Evolutionary conservation across 352 stramenopile genomes (phyloP), one percentile per base, ranked within the genome.

Genomic region (Plasmopara muralis): DNA sequence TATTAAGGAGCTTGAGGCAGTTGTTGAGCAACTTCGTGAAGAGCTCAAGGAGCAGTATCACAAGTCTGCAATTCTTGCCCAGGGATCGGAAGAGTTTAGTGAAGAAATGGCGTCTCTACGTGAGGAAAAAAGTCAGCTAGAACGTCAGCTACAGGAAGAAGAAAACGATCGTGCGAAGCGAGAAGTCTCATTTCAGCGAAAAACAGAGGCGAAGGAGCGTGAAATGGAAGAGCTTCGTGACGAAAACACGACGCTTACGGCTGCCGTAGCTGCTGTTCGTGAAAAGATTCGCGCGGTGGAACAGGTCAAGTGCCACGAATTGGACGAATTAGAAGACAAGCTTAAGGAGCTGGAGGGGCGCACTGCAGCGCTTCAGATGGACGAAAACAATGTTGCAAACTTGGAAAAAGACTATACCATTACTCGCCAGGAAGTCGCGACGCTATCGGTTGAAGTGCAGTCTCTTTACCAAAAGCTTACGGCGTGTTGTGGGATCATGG

Each of bases 21-120:
- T 77, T 28, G 65, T 72, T 9, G 56, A 66, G 13, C 55, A 77
- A 50, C 57, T 74, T 9, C 54, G 65, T 31, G 45, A 46, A n/a
- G 64, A 84, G 31, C 50, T 87, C 10, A 75, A 80, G 57, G 53
- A 79, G 38, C 53, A 77, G 31, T 74, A 82, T 52, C 63, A 73
- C 53, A 66, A 66, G 55, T 64, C 55, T 7, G 66, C 68, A 10
- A 53, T 68, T 4, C 53, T 77, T 8, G 68, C 68, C 0, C 70
- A 71, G 55, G 56, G 62, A 18, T 73, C 74, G 0, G 63, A 66
- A 10, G 66, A 83, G 8, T 62, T 81, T 20, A 72, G 75, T 41
- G 55, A 82, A 3, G 65, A 86, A 34, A 75, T 84, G 45, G 40
- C 52, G 6, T 45, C 57, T 37, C 33, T 85, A 31, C 68, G 52